Evolutionary conservation across 176 grass and related monocot species (phyloP).

Genomic region (Cenchrus purpureus): DNA sequence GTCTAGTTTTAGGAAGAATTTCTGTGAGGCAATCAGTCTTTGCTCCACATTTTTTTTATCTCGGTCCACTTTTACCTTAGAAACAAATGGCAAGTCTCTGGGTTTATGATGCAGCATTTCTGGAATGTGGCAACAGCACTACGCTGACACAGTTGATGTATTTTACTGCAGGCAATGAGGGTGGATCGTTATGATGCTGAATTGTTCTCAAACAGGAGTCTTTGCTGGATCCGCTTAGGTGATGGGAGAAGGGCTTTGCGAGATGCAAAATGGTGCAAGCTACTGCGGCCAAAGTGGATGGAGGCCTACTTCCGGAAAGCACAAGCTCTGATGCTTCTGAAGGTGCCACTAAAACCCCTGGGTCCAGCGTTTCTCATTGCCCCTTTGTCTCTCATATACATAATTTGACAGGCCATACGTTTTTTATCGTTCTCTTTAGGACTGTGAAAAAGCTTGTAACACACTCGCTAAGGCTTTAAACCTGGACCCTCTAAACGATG

Average conservation of each 20-base stretch:
- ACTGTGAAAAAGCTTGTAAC: constrained; percentile 22
- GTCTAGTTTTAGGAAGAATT: neutral
- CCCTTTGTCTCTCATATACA: neutral
- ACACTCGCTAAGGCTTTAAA: neutral
- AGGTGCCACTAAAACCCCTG: constrained; percentile 9
- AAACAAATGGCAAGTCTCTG: neutral
- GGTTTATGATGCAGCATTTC: neutral
- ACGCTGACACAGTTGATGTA: neutral
- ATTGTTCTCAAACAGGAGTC: constrained; percentile 50
- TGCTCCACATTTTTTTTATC: neutral
- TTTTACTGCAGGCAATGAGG: constrained; percentile 36
- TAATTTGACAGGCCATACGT: neutral
- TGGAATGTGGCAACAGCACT: neutral
- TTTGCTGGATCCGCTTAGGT: constrained; percentile 48
- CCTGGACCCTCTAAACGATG: constrained; percentile 7
- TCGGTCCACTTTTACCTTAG: neutral
- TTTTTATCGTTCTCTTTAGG: neutral
- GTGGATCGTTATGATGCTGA: constrained; percentile 30
- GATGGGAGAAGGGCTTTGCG: constrained; percentile 38
- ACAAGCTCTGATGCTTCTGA: constrained; percentile 25
- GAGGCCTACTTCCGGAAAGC: constrained; percentile 34
- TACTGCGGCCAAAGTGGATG: constrained; percentile 22
- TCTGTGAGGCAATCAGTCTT: neutral
- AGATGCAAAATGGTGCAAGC: constrained; percentile 32
- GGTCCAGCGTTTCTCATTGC: neutral